phyloP scores from a whole-genome alignment of 257 asterid species.

The Fraxinus quadrangulata region DNA sequence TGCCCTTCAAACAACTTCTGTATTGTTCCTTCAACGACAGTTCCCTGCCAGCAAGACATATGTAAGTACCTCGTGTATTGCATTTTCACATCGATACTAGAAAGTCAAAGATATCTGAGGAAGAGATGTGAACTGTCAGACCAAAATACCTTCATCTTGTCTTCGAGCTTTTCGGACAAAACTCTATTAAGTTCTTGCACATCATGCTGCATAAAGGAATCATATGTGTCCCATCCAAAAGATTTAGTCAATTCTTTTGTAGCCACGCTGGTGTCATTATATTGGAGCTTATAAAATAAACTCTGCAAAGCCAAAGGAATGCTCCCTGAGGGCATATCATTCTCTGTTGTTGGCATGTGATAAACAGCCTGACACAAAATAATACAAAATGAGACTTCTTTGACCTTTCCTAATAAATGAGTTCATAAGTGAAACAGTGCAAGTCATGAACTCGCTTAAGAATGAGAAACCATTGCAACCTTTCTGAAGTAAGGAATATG shows the following conservation, averaged over 20 bases:
- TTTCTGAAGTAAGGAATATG: constrained; percentile 96
- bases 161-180: constrained; percentile 93
- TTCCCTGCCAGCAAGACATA: constrained; percentile 69
- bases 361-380: constrained; percentile 79
- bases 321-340: constrained; percentile 97
- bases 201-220: constrained; percentile 98
- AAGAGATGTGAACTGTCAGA: constrained; percentile 12
- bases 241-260: constrained; percentile 97
- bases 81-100: constrained; percentile 18
- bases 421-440: constrained; percentile 13
- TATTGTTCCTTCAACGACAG: constrained; percentile 98
- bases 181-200: constrained; percentile 98
- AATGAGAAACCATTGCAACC: constrained; percentile 45
- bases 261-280: constrained; percentile 89
- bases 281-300: constrained; percentile 95
- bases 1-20: constrained; percentile 98
- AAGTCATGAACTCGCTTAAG: constrained; percentile 25
- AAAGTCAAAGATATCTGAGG: constrained; percentile 12
- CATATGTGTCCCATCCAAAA: constrained; percentile 99
- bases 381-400: constrained; percentile 31
- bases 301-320: constrained; percentile 97
- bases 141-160: constrained; percentile 87
- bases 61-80: constrained; percentile 28
- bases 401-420: constrained; percentile 24
- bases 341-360: constrained; percentile 99